Base-by-base conservation (phyloP, 805 yeast genomes). In the Ogataea siamensis region DNA sequence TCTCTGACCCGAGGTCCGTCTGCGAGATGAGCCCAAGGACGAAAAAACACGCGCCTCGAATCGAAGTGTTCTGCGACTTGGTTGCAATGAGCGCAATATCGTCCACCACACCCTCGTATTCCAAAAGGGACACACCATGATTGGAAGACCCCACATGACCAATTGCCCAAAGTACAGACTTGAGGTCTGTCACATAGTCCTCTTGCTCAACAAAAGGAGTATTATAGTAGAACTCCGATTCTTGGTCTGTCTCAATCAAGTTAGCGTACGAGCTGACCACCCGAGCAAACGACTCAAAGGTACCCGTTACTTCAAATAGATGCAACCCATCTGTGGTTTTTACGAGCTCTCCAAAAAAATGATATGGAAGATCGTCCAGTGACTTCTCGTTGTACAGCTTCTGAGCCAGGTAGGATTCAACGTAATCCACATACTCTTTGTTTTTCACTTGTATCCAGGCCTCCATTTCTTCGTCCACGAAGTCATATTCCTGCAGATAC, bases 91-190 rank as follows among this genome's bases (percentile, higher is more conserved):
- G 61, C 2, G 80, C 65, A 9, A 91, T 68, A 32, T 76, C 74
- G 45, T 70, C 68, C 25, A 77, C 68, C 39, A 77, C 62, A 2
- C 74, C 73, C 14, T 57, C 32, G 18, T 45, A 31, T 44, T 79
- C 86, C 24, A 80, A 50, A 28, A 81, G 62, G 12, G 71, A 65
- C 12, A 83, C 78, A 0, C 97, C 97, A 35, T 71, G 63, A 7
- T 73, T 73, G 1, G 87, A 75, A 1, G 88, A 75, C 2, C 89
- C 89, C 20, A 89, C 78, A 51, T 81, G 80, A 0, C 96, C 97
- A 22, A 87, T 68, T 2, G 94, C 80, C 97, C 97, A 91, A 23
- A 91, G 51, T 22, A 83, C 76, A 8, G 89, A 85, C 54, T 86
- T 87, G 17, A 91, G 58, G 45, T 70, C 71, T 7, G 65, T 22